Evolutionary conservation across 225 moss, liverwort and hornwort genomes (phyloP).

Genomic region (Thuidium tamariscinum): DNA sequence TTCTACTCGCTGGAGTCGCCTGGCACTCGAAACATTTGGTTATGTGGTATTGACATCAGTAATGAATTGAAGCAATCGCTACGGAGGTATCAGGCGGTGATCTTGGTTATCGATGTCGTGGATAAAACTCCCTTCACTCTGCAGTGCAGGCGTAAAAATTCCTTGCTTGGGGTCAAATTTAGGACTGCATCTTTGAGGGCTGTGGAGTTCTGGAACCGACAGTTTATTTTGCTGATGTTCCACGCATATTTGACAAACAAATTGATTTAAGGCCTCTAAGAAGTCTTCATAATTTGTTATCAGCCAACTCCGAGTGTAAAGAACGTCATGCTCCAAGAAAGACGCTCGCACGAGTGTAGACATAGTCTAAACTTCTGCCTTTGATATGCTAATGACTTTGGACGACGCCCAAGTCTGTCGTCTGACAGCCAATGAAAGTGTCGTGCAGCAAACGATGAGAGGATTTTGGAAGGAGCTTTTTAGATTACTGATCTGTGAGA

Average conservation of each 20-base stretch:
- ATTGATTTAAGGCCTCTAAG: neutral
- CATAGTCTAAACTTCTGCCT: neutral
- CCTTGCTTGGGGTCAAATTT: neutral
- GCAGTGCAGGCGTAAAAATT: neutral
- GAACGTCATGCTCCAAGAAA: neutral
- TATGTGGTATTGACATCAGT: neutral
- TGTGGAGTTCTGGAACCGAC: neutral
- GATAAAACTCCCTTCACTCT: neutral
- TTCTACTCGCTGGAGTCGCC: neutral
- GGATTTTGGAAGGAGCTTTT: neutral
- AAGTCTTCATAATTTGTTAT: neutral
- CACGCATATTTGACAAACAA: neutral
- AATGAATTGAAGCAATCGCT: neutral
- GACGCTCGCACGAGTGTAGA: neutral
- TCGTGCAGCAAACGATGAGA: neutral
- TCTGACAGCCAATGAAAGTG: neutral
- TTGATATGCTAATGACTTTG: neutral
- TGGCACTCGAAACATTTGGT: neutral
- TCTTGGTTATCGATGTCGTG: neutral
- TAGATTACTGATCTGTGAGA: neutral
- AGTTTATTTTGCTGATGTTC: neutral
- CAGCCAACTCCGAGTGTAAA: neutral
- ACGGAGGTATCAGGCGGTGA: neutral
- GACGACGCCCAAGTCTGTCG: neutral
- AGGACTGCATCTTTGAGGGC: neutral